Conservation (phyloP, 2,329 filamentous ascomycete species). For the Didymella sp. region DNA sequence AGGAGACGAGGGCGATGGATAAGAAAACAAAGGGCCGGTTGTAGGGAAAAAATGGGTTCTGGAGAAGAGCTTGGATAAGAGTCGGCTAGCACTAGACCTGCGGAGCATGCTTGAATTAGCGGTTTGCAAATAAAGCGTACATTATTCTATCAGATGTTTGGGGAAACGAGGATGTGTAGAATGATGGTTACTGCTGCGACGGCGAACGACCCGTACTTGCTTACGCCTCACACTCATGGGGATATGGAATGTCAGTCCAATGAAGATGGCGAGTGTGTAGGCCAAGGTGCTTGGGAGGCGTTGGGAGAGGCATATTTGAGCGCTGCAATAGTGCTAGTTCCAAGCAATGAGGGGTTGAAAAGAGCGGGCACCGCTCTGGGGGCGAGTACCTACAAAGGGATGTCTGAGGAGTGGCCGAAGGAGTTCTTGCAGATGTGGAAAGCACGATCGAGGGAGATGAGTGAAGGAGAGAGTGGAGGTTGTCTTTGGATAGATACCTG, state of each 20-base stretch:
- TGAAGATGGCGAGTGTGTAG: neutral
- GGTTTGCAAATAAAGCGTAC: neutral
- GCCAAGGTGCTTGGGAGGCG: neutral
- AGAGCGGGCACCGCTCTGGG: too few relatives aligned
- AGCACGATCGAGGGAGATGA: neutral
- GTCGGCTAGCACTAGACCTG: neutral
- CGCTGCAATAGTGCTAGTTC: neutral
- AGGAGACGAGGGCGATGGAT: constrained; percentile 59
- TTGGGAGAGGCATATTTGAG: neutral
- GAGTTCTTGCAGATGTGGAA: neutral
- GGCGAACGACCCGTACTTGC: neutral
- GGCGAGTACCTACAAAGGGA: too few relatives aligned
- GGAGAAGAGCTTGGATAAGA: neutral
- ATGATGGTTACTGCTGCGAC: neutral
- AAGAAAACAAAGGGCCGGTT: neutral
- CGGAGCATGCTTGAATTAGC: neutral
- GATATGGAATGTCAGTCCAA: neutral
- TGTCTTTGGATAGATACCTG: neutral
- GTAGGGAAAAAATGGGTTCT: neutral
- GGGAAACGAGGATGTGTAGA: neutral
- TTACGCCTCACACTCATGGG: neutral
- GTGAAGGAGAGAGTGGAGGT: neutral
- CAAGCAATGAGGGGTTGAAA: neutral
- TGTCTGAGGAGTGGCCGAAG: neutral
- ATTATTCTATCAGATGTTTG: neutral